phyloP scores from a whole-genome alignment of 768 basidiomycete species.

The Fistulinella prunicolor region DNA sequence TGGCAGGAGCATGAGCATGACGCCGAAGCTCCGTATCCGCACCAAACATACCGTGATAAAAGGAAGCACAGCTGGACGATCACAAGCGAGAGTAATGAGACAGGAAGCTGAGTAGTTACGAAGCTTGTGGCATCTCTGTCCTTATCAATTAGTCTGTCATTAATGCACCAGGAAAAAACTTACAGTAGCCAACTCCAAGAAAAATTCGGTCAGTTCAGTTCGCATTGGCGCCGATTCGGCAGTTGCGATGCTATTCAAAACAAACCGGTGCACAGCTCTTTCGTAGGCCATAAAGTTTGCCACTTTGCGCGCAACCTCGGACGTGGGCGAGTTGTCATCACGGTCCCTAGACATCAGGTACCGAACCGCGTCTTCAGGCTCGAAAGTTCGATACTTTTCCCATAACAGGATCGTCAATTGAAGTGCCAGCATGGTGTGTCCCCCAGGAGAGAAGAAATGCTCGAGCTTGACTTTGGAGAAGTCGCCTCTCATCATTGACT shows the following conservation, averaged over 20 bases:
- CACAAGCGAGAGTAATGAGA: conserved; percentile 41
- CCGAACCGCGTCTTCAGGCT: conserved; percentile 42
- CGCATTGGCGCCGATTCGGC: conserved; percentile 21
- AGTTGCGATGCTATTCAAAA: conserved; percentile 36
- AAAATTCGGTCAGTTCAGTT: conserved; percentile 36
- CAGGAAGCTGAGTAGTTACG: conserved; percentile 46
- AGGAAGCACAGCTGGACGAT: conserved; percentile 36
- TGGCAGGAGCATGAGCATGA: conserved; percentile 1
- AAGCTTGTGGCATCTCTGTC: conserved; percentile 42
- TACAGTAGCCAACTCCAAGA: conserved; percentile 46
- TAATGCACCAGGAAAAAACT: conserved; percentile 1
- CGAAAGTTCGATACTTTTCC: conserved; percentile 37
- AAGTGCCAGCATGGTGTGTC: conserved; percentile 43
- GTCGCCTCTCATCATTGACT: conserved; percentile 28
- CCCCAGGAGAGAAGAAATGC: conserved; percentile 35
- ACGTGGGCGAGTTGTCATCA: conserved; percentile 24
- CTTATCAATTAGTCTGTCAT: background rate
- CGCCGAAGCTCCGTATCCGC: too few relatives aligned
- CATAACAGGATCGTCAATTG: conserved; percentile 43
- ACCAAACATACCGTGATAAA: conserved; percentile 22
- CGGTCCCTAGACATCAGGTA: conserved; percentile 35
- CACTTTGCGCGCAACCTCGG: conserved; percentile 30
- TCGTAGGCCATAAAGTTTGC: conserved; percentile 35
- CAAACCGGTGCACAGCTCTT: conserved; percentile 39
- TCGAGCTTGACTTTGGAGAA: conserved; percentile 30